A percentile compares a stretch with the other conserved stretches of the same genome.
These are phyloP conservation scores for Debaryomycetaceae sp. DNA, from an alignment of 1,139 yeast species.

Conservation along the genomic window DNA sequence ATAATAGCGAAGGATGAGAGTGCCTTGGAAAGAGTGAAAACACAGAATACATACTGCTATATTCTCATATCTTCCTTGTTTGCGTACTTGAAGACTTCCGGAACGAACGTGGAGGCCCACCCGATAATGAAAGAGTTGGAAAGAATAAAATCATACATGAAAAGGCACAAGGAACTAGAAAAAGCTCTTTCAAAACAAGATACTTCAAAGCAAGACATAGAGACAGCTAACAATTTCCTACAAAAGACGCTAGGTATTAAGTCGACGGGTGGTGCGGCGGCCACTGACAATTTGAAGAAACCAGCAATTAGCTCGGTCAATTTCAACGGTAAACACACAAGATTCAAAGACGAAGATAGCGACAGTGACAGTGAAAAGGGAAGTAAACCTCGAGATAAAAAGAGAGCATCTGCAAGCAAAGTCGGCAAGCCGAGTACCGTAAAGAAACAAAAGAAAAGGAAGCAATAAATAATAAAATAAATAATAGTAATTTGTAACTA, in stretches of 20 bases:
- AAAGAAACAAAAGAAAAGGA: conserved; percentile 1
- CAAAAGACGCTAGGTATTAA: conserved; percentile 43
- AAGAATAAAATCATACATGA: conserved; percentile 69
- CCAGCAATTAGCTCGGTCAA: conserved; percentile 53
- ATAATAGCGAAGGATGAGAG: conserved; percentile 23
- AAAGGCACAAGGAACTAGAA: conserved; percentile 49
- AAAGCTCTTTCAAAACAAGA: conserved; percentile 14
- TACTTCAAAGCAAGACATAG: conserved; percentile 21
- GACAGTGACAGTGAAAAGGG: conserved; percentile 2
- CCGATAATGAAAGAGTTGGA: conserved; percentile 68
- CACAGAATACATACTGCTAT: conserved; percentile 42
- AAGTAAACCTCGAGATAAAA: conserved; percentile 3
- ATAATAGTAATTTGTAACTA: neutral
- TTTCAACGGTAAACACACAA: conserved; percentile 60
- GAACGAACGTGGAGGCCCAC: conserved; percentile 55
- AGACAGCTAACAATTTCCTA: conserved; percentile 41
- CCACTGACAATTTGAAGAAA: conserved; percentile 12
- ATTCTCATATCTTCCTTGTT: conserved; percentile 43
- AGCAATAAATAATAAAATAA: conserved; percentile 2
- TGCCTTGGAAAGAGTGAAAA: conserved; percentile 33
- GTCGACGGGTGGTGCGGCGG: conserved; percentile 26
- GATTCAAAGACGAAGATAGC: conserved; percentile 28
- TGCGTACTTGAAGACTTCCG: conserved; percentile 60
- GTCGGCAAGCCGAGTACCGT: neutral
- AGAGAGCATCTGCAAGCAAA: conserved; percentile 1